Evolutionary conservation across 495 filamentous ascomycete species (phyloP).

Genomic region (Cercophora sp.): DNA sequence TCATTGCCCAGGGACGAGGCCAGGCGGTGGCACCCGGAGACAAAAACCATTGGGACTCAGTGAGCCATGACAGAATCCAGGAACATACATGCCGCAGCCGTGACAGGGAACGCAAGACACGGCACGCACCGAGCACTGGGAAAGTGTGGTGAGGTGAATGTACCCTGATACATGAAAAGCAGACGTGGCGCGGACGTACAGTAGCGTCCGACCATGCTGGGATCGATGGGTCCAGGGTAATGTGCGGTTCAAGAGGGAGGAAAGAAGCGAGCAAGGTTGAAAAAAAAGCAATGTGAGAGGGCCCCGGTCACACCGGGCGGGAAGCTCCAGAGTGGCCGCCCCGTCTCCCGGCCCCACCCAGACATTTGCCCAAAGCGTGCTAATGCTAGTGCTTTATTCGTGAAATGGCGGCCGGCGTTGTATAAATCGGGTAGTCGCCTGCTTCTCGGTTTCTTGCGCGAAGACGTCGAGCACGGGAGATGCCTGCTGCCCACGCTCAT

Average conservation of each 20-base stretch:
- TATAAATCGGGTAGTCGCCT: not conserved
- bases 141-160: constrained; percentile 1
- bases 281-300: constrained; percentile 14
- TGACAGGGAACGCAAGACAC: constrained; percentile 17
- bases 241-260: not conserved
- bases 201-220: constrained; percentile 6
- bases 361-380: not conserved
- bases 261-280: not conserved
- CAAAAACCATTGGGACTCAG: constrained; percentile 21
- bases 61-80: constrained; percentile 18
- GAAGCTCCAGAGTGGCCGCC: not conserved
- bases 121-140: constrained; percentile 16
- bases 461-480: too few relatives aligned
- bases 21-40: constrained; percentile 17
- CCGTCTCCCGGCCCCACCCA: not conserved
- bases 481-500: not conserved
- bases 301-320: not conserved
- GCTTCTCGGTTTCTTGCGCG: too few relatives aligned
- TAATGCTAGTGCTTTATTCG: not conserved
- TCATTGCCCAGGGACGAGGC: not conserved
- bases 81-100: constrained; percentile 1
- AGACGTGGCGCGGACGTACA: constrained; percentile 16
- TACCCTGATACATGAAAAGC: constrained; percentile 3
- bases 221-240: constrained; percentile 2
- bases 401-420: not conserved